phyloP scores from a whole-genome alignment of 257 asterid genomes.

The Thymus quinquecostatus region DNA sequence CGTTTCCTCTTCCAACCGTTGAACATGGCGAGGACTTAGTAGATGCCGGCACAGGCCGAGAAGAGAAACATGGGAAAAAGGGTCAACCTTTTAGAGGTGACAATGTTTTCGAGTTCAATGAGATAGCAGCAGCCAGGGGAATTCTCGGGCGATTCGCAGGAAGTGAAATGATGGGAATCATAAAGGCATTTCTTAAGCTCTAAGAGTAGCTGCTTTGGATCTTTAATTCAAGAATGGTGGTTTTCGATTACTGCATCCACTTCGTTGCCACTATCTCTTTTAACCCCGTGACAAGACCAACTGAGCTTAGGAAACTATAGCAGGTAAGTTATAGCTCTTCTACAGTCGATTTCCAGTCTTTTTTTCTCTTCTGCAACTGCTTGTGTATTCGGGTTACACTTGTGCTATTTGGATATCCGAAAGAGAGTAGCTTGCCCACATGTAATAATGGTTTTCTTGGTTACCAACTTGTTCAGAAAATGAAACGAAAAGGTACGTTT shows the following conservation, averaged over 20 bases:
- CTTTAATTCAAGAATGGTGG: background rate
- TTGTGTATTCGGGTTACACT: background rate
- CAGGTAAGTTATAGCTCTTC: background rate
- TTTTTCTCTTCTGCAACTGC: background rate
- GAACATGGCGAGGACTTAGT: constrained; percentile 46
- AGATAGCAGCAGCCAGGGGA: constrained; percentile 86
- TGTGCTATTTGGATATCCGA: background rate
- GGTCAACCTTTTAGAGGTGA: constrained; percentile 64
- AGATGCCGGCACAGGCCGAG: constrained; percentile 36
- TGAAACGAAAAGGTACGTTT: background rate
- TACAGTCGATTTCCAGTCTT: background rate
- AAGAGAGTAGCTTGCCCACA: background rate
- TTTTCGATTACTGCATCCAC: background rate
- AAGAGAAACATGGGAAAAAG: constrained; percentile 36
- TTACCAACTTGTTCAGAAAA: background rate
- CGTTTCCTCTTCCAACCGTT: constrained; percentile 80
- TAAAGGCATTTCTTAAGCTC: constrained; percentile 64
- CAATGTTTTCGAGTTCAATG: constrained; percentile 63
- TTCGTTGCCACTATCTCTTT: background rate
- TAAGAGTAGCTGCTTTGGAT: constrained; percentile 19
- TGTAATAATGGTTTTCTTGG: background rate
- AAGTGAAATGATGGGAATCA: constrained; percentile 91
- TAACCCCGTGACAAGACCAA: background rate
- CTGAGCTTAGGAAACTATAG: background rate
- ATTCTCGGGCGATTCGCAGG: constrained; percentile 88